Percentiles rank a stretch among this genome's conserved stretches.
These are phyloP conservation scores for Lathyrus tuberosus DNA, from an alignment of 306 rosid species.

Conservation along the genomic window DNA sequence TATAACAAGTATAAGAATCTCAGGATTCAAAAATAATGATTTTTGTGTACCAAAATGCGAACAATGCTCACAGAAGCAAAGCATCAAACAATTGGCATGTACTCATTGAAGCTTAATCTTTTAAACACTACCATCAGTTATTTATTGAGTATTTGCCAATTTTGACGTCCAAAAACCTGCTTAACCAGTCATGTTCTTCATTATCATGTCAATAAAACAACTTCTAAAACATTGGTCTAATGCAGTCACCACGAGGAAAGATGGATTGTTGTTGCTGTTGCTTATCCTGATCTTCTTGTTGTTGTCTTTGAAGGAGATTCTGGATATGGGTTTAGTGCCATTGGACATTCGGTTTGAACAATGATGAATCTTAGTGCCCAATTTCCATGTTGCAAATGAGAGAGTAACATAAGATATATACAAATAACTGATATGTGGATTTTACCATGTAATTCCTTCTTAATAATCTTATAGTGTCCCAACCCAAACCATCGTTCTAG, in stretches of 20 bases:
- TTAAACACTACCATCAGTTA: too few species aligned
- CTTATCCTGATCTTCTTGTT: slow-evolving; percentile 79
- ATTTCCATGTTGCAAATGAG: background rate
- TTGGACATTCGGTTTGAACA: background rate
- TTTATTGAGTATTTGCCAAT: too few species aligned
- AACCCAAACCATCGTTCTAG: background rate
- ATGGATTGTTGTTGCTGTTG: slow-evolving; percentile 94
- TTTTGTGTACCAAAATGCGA: background rate
- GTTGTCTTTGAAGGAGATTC: slow-evolving; percentile 96
- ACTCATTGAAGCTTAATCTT: too few species aligned
- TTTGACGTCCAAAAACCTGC: too few species aligned
- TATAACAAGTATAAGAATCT: background rate
- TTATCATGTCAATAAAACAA: too few species aligned
- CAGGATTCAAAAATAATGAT: background rate
- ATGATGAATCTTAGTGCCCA: background rate
- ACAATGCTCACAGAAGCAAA: too few species aligned
- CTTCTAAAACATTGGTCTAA: too few species aligned
- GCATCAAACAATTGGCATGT: too few species aligned
- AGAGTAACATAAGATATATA: background rate
- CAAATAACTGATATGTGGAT: background rate
- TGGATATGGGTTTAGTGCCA: slow-evolving; percentile 92
- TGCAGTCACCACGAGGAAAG: too few species aligned
- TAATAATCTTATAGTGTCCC: background rate
- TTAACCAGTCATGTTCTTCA: too few species aligned
- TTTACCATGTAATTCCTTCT: background rate